Evolutionary conservation across 495 filamentous ascomycete genomes (phyloP).

Genomic region (Aspergillus nanangensis): DNA sequence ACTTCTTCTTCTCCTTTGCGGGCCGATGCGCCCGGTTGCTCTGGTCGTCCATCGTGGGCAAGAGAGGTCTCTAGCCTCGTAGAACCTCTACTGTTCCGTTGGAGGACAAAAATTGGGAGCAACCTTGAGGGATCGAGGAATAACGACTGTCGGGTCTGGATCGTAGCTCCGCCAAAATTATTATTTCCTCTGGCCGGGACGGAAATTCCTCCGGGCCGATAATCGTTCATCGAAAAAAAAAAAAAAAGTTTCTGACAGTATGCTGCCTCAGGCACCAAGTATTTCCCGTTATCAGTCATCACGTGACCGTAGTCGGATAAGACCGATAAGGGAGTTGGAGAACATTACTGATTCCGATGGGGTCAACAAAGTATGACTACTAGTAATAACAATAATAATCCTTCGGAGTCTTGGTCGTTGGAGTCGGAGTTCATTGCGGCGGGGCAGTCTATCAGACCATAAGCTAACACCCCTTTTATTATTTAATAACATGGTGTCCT

Average conservation of each 20-base stretch:
- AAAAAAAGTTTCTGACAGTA: slow-evolving; percentile 14
- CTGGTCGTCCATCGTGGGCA: slow-evolving; percentile 68
- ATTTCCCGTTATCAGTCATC: slow-evolving; percentile 7
- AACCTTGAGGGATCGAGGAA: slow-evolving; percentile 10
- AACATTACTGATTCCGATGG: too few species aligned
- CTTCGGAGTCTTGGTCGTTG: too few species aligned
- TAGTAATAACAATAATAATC: too few species aligned
- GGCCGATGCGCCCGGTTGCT: slow-evolving; percentile 81
- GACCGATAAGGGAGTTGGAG: too few species aligned
- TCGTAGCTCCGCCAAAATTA: slow-evolving; percentile 28
- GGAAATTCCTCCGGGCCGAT: slow-evolving; percentile 22
- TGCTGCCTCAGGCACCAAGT: slow-evolving; percentile 9
- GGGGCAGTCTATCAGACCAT: too few species aligned
- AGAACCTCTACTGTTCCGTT: slow-evolving; percentile 13
- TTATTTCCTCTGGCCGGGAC: slow-evolving; percentile 28
- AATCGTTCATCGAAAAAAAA: slow-evolving; percentile 6
- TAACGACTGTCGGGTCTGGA: too few species aligned
- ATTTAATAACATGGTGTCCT: too few species aligned
- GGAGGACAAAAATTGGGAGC: slow-evolving; percentile 10
- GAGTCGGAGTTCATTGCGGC: too few species aligned
- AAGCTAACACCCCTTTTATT: too few species aligned
- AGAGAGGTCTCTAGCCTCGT: slow-evolving; percentile 30
- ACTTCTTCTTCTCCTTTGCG: slow-evolving; percentile 88
- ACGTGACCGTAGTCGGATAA: background rate
- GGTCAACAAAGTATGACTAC: too few species aligned